Conservation (phyloP, 495 filamentous ascomycete genomes). For the Penicillium argentinense region DNA sequence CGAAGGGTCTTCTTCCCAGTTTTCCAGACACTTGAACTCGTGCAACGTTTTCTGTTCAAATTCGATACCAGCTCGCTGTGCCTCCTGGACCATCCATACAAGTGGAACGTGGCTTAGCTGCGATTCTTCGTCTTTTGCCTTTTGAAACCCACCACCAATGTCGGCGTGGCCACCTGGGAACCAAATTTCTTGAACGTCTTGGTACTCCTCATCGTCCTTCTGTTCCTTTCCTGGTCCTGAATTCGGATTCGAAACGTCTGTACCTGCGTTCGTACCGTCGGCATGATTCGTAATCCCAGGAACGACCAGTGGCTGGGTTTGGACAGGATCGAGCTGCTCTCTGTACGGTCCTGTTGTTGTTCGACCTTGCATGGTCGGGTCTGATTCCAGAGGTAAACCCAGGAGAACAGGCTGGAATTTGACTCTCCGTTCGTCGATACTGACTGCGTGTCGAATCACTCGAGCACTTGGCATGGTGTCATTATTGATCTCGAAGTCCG, state of each 20-base stretch:
- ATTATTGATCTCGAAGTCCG: conserved; percentile 57
- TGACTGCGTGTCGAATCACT: conserved; percentile 43
- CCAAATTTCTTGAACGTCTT: conserved; percentile 40
- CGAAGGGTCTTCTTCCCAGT: conserved; percentile 1
- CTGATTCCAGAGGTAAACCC: background rate
- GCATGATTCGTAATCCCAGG: background rate
- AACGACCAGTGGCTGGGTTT: background rate
- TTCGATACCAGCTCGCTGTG: conserved; percentile 60
- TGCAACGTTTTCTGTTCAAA: conserved; percentile 62
- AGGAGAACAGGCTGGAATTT: conserved; percentile 38
- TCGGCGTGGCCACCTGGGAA: conserved; percentile 44
- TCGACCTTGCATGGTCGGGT: background rate
- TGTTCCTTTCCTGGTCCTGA: background rate
- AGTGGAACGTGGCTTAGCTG: conserved; percentile 65
- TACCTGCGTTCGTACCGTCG: background rate
- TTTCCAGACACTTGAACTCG: conserved; percentile 51
- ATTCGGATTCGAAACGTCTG: background rate
- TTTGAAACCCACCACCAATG: conserved; percentile 38
- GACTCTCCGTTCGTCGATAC: conserved; percentile 46
- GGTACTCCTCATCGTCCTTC: background rate
- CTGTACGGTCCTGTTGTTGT: background rate
- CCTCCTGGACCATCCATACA: conserved; percentile 74
- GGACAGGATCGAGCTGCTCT: background rate
- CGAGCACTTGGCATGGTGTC: conserved; percentile 21
- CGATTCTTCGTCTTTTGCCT: conserved; percentile 40